Base-by-base conservation (phyloP, 2,329 filamentous ascomycete genomes). In the Alternaria incomplexa region DNA sequence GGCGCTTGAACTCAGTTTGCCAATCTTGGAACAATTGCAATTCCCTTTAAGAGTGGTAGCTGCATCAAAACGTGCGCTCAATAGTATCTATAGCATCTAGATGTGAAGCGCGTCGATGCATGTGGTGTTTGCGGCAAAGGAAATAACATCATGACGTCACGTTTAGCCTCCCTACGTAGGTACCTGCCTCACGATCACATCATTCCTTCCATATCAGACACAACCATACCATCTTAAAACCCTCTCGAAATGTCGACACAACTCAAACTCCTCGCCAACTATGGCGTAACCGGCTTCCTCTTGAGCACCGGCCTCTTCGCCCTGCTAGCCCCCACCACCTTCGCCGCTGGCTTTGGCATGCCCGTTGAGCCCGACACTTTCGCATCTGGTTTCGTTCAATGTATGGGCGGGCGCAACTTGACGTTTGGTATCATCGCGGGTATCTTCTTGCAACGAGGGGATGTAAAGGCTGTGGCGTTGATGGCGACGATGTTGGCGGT, bases 381-480 rank as follows among this genome's bases (percentile, higher is more conserved):
- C 51, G 64, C 66, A 12, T 54, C 66, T 4, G 66, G 66, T 25
- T 68, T 68, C 11, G 66, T 68, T n/a, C 66, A 68, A 17, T 68
- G 66, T 17, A 64, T 68, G 61, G 66, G 66, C 6, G 66, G 66
- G 6, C 66, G 66, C 17, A 68, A 68, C 4, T 30, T 68, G 23
- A 66, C 66, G 0, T 68, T 68, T 43, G 66, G 66, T 9, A 62
- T 68, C 17, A 68, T 66, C 46, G 56, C 58, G 2, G 55, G 45
- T 1, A 61, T 63, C 2, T 68, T 68, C 13, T 17, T 68, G 6
- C 32, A 50, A 30, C 25, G 52, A 11, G 30, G 64, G 3, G 55
- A 66, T 25, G 25, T 62, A 17, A 52, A 46, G 8, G 66, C 64
- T 20, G 64, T 61, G 1, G 56, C 56, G 8, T 61, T 62, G 1